Evolutionary conservation across 169 alveolate species (phyloP).

Genomic region (Plasmodium billcollinsi): DNA sequence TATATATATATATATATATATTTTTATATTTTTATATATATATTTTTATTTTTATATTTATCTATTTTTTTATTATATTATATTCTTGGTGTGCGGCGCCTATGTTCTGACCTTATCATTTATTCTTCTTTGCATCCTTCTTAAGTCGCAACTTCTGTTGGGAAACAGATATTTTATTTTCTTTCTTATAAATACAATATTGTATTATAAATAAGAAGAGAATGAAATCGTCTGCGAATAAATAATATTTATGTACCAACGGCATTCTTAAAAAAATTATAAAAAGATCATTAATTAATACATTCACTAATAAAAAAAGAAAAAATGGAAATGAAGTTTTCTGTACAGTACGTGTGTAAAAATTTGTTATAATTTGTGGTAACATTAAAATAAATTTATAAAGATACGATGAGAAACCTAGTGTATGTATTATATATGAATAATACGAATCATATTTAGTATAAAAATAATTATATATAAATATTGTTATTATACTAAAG

Average conservation of each 20-base stretch:
- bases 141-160: not conserved
- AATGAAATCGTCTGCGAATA: constrained; percentile 31
- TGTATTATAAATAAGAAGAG: constrained; percentile 32
- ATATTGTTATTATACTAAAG: not conserved
- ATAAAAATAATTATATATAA: constrained; percentile 26
- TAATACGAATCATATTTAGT: constrained; percentile 31
- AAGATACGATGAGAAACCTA: constrained; percentile 28
- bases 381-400: constrained; percentile 51
- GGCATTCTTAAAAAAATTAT: constrained; percentile 34
- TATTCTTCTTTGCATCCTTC: constrained; percentile 23
- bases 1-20: not conserved
- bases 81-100: not conserved
- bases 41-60: not conserved
- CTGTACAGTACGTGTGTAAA: constrained; percentile 13
- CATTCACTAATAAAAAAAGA: constrained; percentile 29
- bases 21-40: not conserved
- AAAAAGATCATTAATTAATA: constrained; percentile 33
- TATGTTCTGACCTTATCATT: not conserved
- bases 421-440: constrained; percentile 16
- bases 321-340: constrained; percentile 1
- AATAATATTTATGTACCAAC: constrained; percentile 19
- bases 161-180: not conserved
- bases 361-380: constrained; percentile 42
- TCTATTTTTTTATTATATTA: not conserved
- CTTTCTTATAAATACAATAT: constrained; percentile 42